Percentiles rank a stretch among this genome's conserved stretches.
Conservation (phyloP, 2,329 filamentous ascomycete genomes). For the Neonectria sp. region DNA sequence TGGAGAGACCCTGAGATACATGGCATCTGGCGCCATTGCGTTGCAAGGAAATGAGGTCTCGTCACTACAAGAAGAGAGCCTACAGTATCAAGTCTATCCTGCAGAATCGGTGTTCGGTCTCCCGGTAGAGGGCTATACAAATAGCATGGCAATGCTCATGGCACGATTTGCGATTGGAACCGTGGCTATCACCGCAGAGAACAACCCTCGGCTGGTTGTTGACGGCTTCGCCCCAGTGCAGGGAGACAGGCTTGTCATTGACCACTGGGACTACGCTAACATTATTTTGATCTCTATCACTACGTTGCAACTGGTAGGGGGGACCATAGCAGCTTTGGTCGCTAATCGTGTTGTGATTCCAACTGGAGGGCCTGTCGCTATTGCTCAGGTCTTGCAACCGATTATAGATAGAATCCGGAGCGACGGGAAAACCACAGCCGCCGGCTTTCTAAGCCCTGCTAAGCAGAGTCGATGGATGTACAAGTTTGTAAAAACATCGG, state of each 20-base stretch:
- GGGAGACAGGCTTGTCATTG: constrained; percentile 51
- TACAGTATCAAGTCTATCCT: constrained; percentile 57
- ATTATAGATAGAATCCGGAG: too few relatives aligned
- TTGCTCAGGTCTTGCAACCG: too few relatives aligned
- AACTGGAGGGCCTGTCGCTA: too few relatives aligned
- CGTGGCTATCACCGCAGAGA: constrained; percentile 51
- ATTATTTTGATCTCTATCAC: neutral
- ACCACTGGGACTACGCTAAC: constrained; percentile 45
- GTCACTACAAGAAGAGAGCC: constrained; percentile 16
- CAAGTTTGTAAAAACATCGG: too few relatives aligned
- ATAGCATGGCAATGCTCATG: constrained; percentile 55
- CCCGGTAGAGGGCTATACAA: constrained; percentile 48
- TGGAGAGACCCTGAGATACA: constrained; percentile 36
- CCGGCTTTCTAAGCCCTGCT: too few relatives aligned
- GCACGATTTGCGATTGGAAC: constrained; percentile 56
- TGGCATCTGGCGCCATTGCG: constrained; percentile 40
- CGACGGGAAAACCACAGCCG: too few relatives aligned
- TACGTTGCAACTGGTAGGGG: neutral
- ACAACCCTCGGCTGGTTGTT: constrained; percentile 45
- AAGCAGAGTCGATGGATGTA: too few relatives aligned
- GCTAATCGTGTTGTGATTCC: constrained; percentile 10
- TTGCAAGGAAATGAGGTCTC: constrained; percentile 44
- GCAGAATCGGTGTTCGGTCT: constrained; percentile 56
- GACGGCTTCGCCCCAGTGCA: constrained; percentile 50
- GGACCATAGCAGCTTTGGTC: neutral